Conservation (phyloP, 2,329 filamentous ascomycete genomes). For the Colletotrichum australisinense region DNA sequence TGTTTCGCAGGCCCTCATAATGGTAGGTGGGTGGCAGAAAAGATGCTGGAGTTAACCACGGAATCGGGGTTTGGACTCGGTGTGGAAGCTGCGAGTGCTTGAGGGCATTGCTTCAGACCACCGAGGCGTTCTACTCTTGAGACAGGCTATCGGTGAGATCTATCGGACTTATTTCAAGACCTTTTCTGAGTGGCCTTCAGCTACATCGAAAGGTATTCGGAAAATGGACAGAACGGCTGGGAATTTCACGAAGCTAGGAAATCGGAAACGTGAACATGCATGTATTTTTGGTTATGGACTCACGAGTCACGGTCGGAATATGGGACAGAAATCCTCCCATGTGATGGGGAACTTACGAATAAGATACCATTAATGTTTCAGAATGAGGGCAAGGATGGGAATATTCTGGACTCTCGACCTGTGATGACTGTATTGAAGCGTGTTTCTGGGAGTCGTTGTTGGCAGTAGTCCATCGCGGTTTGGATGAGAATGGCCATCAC, state of each 20-base stretch:
- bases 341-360: not conserved
- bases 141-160: not conserved
- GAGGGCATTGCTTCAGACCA: not conserved
- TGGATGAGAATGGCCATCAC: too few relatives aligned
- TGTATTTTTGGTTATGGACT: not conserved
- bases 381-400: not conserved
- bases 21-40: slow-evolving; percentile 22
- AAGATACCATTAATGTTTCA: not conserved
- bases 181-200: not conserved
- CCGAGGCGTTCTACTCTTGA: not conserved
- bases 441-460: too few relatives aligned
- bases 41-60: slow-evolving; percentile 23
- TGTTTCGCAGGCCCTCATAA: slow-evolving; percentile 19
- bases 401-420: too few relatives aligned
- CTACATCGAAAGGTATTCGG: not conserved
- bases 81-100: slow-evolving; percentile 9
- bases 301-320: not conserved
- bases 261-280: not conserved
- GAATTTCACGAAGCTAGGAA: not conserved
- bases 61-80: slow-evolving; percentile 20
- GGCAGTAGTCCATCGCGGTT: too few relatives aligned
- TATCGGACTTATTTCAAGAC: not conserved
- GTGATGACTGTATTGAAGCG: too few relatives aligned
- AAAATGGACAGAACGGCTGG: not conserved
- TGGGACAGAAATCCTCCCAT: not conserved